Evolutionary conservation across 192 early-diverging fungal species (phyloP), one percentile per base, ranked within the genome.

Genomic region (Coemansia reversa): DNA sequence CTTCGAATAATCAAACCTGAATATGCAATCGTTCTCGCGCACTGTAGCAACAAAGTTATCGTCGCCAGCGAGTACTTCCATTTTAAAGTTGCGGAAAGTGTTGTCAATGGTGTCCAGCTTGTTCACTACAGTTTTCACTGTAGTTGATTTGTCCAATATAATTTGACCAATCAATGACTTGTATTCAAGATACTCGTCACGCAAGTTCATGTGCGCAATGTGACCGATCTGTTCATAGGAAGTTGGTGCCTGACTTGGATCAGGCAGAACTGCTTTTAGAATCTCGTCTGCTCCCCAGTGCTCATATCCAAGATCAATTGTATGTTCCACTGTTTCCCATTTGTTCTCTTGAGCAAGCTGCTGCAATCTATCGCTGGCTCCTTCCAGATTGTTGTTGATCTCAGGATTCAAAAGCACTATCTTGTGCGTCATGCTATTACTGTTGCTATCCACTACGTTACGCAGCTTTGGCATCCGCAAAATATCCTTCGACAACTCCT

Each of bases 171-270:
- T 96, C 32, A 99, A 66, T 9, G 76, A 60, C 69, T 95, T 96
- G 84, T 91, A 99, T 11, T 94, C 94, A 8, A 90, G 72, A 47
- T 89, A 90, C 72, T 96, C 88, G 24, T 94, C 91, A 48, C 95
- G 88, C 51, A 99, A 70, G 73, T 99, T 99, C 85, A 99, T 87
- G 66, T 99, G 98, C 2, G 96, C 95, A 66, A 99, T 98, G 75
- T 99, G 96, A 5, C 93, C 93, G 55, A 91, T 87, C 22, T 87
- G 82, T 35, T 93, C 92, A 67, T 90, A 95, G 3, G 94, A 87
- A 18, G 91, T 87, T 6, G 94, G 95, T 3, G 92, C 87, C 57
- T 97, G 92, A 32, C 85, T 60, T 9, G 89, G 83, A 30, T 89
- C 86, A 1, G 97, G 97, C 2, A 98, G 72, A 5, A 98, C 86